These are phyloP conservation scores for Trametes villosa DNA, from an alignment of 768 basidiomycete species.

Conservation along the genomic window DNA sequence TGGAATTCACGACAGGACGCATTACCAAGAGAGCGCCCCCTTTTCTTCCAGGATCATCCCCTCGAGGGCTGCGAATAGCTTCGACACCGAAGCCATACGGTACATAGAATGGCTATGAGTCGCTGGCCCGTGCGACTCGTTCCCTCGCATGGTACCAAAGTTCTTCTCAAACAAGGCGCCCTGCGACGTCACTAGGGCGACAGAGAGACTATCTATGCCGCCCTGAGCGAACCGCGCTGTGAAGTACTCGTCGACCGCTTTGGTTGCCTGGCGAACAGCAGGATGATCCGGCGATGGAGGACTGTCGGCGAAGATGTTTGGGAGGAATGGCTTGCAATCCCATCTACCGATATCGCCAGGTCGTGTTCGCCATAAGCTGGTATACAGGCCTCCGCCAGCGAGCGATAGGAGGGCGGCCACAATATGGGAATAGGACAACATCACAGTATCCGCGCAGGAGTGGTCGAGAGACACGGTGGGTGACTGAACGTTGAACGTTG, in stretches of 20 bases:
- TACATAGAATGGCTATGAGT: conserved; percentile 49
- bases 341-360: no score
- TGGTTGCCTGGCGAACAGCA: conserved; percentile 12
- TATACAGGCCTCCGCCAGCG: no score
- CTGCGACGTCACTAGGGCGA: conserved; percentile 51
- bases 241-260: conserved; percentile 23
- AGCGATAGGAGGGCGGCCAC: no score
- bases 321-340: conserved; percentile 33
- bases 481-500: no score
- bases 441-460: no score
- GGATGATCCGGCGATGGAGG: conserved; percentile 26
- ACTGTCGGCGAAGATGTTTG: conserved; percentile 29
- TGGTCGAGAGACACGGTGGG: no score
- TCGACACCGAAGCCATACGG: conserved; percentile 55
- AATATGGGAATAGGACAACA: no score
- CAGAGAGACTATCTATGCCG: conserved; percentile 53
- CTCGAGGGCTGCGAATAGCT: conserved; percentile 54
- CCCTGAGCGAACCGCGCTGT: conserved; percentile 22
- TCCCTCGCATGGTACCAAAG: conserved; percentile 38
- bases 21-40: conserved; percentile 41
- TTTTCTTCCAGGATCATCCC: conserved; percentile 52
- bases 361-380: no score
- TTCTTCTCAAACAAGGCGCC: conserved; percentile 51
- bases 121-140: conserved; percentile 11
- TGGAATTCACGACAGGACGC: conserved; percentile 3